A percentile compares a stretch with the other conserved stretches of the same genome.
phyloP scores from a whole-genome alignment of 768 basidiomycete genomes.

The Fomitopsis pulvina region DNA sequence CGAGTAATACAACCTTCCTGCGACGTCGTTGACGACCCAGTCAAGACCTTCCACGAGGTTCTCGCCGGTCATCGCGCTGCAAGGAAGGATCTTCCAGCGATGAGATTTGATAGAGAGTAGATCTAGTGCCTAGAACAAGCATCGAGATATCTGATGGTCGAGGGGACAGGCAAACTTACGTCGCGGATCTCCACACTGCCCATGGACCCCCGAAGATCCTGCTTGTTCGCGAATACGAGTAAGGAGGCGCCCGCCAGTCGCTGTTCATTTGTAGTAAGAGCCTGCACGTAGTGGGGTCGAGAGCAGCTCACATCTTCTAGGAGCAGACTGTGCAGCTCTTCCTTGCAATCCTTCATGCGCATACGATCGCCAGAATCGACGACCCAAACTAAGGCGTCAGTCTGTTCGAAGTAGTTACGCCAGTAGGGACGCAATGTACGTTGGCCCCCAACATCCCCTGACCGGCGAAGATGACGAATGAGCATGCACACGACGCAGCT shows the following conservation, averaged over 20 bases:
- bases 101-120: slow-evolving; percentile 80
- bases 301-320: slow-evolving; percentile 76
- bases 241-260: slow-evolving; percentile 93
- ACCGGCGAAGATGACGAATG: not conserved
- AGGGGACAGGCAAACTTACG: slow-evolving; percentile 43
- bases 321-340: slow-evolving; percentile 80
- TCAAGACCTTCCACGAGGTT: slow-evolving; percentile 82
- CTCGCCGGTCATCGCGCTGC: slow-evolving; percentile 86
- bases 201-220: slow-evolving; percentile 89
- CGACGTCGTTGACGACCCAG: slow-evolving; percentile 90
- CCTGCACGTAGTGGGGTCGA: slow-evolving; percentile 1
- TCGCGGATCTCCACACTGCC: slow-evolving; percentile 74
- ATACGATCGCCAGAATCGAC: slow-evolving; percentile 92
- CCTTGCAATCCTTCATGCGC: slow-evolving; percentile 84
- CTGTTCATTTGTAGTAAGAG: slow-evolving; percentile 45
- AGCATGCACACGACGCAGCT: not conserved
- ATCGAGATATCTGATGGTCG: not conserved
- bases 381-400: slow-evolving; percentile 97
- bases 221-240: slow-evolving; percentile 96
- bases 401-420: slow-evolving; percentile 99
- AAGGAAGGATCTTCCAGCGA: slow-evolving; percentile 84
- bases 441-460: slow-evolving; percentile 99
- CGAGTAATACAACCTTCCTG: slow-evolving; percentile 74
- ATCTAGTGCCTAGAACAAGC: slow-evolving; percentile 64
- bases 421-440: slow-evolving; percentile 94